Conservation (phyloP, 495 filamentous ascomycete genomes). For the Hypoxylon fragiforme region DNA sequence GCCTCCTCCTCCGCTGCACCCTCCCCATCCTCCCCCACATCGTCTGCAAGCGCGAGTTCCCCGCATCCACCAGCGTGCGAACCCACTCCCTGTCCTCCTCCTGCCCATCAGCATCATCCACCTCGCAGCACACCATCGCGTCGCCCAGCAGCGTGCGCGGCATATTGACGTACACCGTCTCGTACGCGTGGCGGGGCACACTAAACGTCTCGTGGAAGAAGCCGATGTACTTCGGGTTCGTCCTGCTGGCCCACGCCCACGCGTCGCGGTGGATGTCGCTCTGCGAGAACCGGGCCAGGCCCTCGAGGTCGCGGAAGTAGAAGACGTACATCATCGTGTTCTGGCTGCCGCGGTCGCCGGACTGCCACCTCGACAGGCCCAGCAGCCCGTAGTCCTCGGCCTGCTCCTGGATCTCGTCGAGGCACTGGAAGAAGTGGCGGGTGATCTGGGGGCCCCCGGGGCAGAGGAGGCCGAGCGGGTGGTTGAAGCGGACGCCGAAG, state of each 20-base stretch:
- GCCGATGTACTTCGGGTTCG: conserved; percentile 44
- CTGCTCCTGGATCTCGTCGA: conserved; percentile 12
- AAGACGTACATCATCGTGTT: conserved; percentile 46
- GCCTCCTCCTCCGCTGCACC: neutral
- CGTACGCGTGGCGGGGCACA: conserved; percentile 45
- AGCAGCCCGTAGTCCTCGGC: conserved; percentile 43
- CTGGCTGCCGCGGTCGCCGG: conserved; percentile 24
- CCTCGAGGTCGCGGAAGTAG: conserved; percentile 54
- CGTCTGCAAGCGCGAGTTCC: conserved; percentile 1
- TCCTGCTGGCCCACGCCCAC: conserved; percentile 51
- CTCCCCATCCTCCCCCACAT: conserved; percentile 4
- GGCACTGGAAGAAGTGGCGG: conserved; percentile 30
- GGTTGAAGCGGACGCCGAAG: conserved; percentile 36
- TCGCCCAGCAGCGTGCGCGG: conserved; percentile 9
- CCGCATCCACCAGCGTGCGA: conserved; percentile 10
- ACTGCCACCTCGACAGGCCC: conserved; percentile 26
- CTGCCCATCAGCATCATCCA: too few species aligned
- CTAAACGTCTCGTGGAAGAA: conserved; percentile 56
- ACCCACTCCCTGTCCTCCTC: conserved; percentile 13
- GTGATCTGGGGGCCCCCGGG: conserved; percentile 36
- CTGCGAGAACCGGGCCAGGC: conserved; percentile 55
- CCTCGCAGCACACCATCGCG: neutral
- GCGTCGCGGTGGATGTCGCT: conserved; percentile 46
- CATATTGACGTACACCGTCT: conserved; percentile 47
- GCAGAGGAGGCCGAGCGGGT: conserved; percentile 39